These are phyloP conservation scores for Botrytis cinerea DNA, from an alignment of 2,329 filamentous ascomycete species.

Conservation along the genomic window DNA sequence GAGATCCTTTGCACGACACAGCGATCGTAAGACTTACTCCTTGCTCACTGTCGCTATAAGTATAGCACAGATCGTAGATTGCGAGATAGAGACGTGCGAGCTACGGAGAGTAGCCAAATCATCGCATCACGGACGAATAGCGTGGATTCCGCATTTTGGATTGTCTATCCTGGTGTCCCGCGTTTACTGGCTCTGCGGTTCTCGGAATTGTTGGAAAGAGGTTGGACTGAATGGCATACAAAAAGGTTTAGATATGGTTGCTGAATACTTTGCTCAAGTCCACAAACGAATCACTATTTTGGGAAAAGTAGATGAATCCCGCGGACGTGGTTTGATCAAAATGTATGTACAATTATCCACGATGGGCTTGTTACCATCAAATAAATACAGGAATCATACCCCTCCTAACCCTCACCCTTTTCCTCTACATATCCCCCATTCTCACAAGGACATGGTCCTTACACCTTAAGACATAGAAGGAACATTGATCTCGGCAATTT, in stretches of 20 bases:
- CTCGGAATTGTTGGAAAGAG: slow-evolving; percentile 38
- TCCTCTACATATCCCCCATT: background rate
- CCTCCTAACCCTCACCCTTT: background rate
- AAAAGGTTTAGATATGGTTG: background rate
- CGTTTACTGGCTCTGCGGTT: slow-evolving; percentile 41
- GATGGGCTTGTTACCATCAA: background rate
- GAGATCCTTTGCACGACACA: too few relatives aligned
- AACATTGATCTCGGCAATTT: slow-evolving; percentile 43
- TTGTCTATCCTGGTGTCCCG: slow-evolving; percentile 35
- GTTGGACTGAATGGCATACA: slow-evolving; percentile 28
- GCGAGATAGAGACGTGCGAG: too few relatives aligned
- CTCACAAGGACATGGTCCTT: background rate
- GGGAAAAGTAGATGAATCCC: background rate
- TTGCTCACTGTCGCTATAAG: too few relatives aligned
- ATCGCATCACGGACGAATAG: too few relatives aligned
- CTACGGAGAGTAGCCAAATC: too few relatives aligned
- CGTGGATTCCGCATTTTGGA: slow-evolving; percentile 41
- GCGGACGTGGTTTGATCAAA: background rate
- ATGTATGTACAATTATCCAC: background rate
- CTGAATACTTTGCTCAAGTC: background rate
- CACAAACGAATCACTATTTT: background rate
- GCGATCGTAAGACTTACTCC: too few relatives aligned
- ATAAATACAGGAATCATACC: background rate
- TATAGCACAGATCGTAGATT: too few relatives aligned
- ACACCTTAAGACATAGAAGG: slow-evolving; percentile 39